Base-by-base conservation (phyloP, 2,329 filamentous ascomycete species). In the Nannizziopsis arthrosporioides region DNA sequence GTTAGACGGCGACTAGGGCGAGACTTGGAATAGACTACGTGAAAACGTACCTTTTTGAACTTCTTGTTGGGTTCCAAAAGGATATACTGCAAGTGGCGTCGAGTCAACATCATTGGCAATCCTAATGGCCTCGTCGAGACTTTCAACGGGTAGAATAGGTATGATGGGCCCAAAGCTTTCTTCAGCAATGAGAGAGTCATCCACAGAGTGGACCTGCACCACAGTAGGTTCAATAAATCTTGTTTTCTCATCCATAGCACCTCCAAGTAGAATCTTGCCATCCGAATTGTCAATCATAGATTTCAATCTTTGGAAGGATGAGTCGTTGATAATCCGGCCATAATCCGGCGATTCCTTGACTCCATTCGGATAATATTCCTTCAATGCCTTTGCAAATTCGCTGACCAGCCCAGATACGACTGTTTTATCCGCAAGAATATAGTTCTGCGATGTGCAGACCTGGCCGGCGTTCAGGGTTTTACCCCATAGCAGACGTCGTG, bases 131-230 rank as follows among this genome's bases (percentile, higher is more conserved):
- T 93, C 79, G 55, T 94, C 85, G n/a, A 95, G 73, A 57, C 79
- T 75, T 54, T 86, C 77, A 48, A 87, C 82, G 0, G 87, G 76
- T 47, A 94, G 70, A 53, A 96, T 80, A 53, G 85, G 82, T 56
- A 94, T 87, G 51, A 94, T 74, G n/a, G 92, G 92, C 5, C 90
- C 92, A 62, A 98, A 98, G 38, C 82, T 86, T 70, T 98, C 92
- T 54, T 94, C 79, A 18, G 71, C 69, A 60, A 95, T 76, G 66
- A 95, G 78, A 6, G 82, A 75, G 67, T 94, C 90, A 42, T 89
- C 76, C 12, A 76, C 62, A 53, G 79, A 80, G 55, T 85, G 74
- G 34, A 95, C 83, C 52, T 86, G 75, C n/a, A 98, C 81, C n/a
- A 90, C 80, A 0, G 92, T 98, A 0, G 89, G 86, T 63, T 90